Evolutionary conservation across 176 grass and related monocot genomes (phyloP).

Genomic region (Bonia amplexicaulis): DNA sequence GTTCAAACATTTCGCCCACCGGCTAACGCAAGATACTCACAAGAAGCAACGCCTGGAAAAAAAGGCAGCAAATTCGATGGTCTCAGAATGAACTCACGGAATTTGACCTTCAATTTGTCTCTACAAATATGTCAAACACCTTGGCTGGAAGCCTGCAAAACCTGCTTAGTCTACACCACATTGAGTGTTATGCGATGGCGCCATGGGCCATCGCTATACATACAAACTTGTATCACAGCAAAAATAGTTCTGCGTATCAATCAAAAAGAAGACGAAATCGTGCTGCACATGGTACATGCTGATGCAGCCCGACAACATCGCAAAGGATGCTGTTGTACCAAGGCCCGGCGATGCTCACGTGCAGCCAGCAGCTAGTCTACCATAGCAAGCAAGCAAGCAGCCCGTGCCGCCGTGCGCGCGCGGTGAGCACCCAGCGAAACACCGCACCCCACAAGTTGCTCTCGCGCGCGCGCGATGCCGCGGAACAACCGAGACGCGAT

Average conservation of each 20-base stretch:
- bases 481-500: neutral
- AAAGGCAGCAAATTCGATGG: neutral
- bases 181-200: too few species aligned
- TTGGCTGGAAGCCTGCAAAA: too few species aligned
- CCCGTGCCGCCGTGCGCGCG: too few species aligned
- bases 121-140: too few species aligned
- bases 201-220: neutral
- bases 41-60: neutral
- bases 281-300: neutral
- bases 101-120: too few species aligned
- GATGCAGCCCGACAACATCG: neutral
- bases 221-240: neutral
- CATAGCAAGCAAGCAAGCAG: too few species aligned
- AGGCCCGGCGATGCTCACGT: neutral
- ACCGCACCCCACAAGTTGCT: neutral
- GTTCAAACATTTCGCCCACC: constrained; percentile 17
- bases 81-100: neutral
- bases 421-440: neutral
- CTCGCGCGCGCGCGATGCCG: neutral
- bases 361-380: too few species aligned
- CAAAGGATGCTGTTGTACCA: neutral
- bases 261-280: too few species aligned
- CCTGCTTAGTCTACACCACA: too few species aligned
- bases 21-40: neutral
- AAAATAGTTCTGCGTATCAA: too few species aligned